Evolutionary conservation across 768 basidiomycete species (phyloP).

Genomic region (Tulasnella sp.): DNA sequence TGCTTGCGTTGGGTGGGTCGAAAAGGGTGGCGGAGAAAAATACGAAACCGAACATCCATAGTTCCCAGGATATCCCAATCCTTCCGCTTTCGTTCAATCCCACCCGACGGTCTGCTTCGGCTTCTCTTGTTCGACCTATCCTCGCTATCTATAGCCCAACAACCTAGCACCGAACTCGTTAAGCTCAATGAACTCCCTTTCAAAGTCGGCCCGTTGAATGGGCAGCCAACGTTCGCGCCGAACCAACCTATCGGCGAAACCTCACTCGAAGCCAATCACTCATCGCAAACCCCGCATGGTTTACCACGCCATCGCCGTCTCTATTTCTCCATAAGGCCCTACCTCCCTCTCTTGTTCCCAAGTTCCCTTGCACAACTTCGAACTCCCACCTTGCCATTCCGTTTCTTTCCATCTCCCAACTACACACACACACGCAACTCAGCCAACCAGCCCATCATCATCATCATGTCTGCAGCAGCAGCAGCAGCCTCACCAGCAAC

Average conservation of each 20-base stretch:
- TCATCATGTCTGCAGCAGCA: not conserved
- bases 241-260: constrained; percentile 1
- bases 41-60: not conserved
- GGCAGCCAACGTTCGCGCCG: not conserved
- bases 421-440: not conserved
- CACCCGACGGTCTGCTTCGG: too few relatives aligned
- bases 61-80: not conserved
- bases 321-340: not conserved
- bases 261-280: not conserved
- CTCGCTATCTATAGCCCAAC: too few relatives aligned
- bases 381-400: too few relatives aligned
- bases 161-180: too few relatives aligned
- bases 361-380: too few relatives aligned
- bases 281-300: not conserved
- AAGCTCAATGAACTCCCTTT: not conserved
- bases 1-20: not conserved
- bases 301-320: not conserved
- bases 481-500: not conserved
- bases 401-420: too few relatives aligned
- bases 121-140: too few relatives aligned
- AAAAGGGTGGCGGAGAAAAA: not conserved
- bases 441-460: not conserved
- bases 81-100: too few relatives aligned
- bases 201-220: not conserved
- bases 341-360: not conserved